Conservation (phyloP, 768 basidiomycete species). For the Tricholoma flavovirens region DNA sequence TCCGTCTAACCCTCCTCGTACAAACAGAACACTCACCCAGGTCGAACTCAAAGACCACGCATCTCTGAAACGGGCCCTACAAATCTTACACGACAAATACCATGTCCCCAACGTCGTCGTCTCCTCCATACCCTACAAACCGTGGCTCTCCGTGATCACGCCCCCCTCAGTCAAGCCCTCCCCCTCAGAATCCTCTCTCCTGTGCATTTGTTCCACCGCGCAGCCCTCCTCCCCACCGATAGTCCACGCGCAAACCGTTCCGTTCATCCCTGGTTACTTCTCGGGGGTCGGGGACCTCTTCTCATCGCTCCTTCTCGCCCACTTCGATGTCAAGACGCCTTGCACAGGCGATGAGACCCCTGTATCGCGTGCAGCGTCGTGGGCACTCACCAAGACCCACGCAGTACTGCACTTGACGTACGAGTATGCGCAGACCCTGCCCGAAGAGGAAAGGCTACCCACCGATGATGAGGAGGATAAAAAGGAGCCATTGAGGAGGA, state of each 20-base stretch:
- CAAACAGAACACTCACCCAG: constrained; percentile 66
- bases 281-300: constrained; percentile 97
- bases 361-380: constrained; percentile 56
- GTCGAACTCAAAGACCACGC: constrained; percentile 57
- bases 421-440: constrained; percentile 46
- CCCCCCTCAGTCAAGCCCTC: constrained; percentile 41
- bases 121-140: constrained; percentile 73
- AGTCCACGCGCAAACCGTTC: constrained; percentile 69
- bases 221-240: constrained; percentile 17
- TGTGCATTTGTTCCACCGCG: constrained; percentile 77
- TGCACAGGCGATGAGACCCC: constrained; percentile 20
- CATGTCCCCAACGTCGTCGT: constrained; percentile 84
- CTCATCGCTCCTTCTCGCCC: constrained; percentile 83
- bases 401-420: constrained; percentile 64
- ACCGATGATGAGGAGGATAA: constrained; percentile 79
- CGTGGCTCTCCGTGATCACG: constrained; percentile 53
- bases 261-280: constrained; percentile 85
- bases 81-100: constrained; percentile 69
- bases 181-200: constrained; percentile 44
- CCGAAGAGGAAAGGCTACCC: constrained; percentile 49
- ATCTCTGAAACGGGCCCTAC: constrained; percentile 65
- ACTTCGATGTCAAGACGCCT: constrained; percentile 42
- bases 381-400: constrained; percentile 70
- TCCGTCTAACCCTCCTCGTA: constrained; percentile 21
- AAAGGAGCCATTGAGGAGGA: constrained; percentile 56